Conservation (phyloP, 331 rosid species). For the Ulmus americana region DNA sequence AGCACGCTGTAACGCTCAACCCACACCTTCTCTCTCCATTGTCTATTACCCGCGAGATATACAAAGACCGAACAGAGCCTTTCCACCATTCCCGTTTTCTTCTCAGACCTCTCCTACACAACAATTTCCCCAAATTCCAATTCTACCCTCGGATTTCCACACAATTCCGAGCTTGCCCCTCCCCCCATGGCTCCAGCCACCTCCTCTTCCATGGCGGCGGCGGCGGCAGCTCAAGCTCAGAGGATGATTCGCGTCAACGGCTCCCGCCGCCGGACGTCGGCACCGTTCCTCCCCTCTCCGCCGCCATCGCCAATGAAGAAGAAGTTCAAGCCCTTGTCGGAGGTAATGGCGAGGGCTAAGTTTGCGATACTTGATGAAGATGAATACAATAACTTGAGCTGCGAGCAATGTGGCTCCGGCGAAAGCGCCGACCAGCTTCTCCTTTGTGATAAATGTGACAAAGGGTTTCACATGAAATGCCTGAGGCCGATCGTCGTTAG, state of each 20-base stretch:
- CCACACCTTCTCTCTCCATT: slow-evolving; percentile 11
- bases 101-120: neutral
- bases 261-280: slow-evolving; percentile 40
- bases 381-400: slow-evolving; percentile 39
- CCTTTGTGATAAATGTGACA: slow-evolving; percentile 71
- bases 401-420: slow-evolving; percentile 70
- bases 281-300: slow-evolving; percentile 27
- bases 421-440: slow-evolving; percentile 62
- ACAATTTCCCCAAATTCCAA: slow-evolving; percentile 3
- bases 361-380: slow-evolving; percentile 38
- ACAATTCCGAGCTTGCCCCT: slow-evolving; percentile 27
- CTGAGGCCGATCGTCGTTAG: slow-evolving; percentile 64
- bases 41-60: slow-evolving; percentile 25
- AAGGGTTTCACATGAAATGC: slow-evolving; percentile 77
- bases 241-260: slow-evolving; percentile 39
- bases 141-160: slow-evolving; percentile 4
- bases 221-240: slow-evolving; percentile 24
- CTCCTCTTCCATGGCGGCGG: slow-evolving; percentile 35
- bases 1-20: neutral
- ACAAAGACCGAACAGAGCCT: neutral
- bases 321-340: slow-evolving; percentile 43
- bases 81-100: slow-evolving; percentile 30
- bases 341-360: slow-evolving; percentile 49
- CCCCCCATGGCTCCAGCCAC: slow-evolving; percentile 51
- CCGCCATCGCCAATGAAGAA: slow-evolving; percentile 22